Conservation (phyloP, 768 basidiomycete genomes). For the Boletus rubropictus region DNA sequence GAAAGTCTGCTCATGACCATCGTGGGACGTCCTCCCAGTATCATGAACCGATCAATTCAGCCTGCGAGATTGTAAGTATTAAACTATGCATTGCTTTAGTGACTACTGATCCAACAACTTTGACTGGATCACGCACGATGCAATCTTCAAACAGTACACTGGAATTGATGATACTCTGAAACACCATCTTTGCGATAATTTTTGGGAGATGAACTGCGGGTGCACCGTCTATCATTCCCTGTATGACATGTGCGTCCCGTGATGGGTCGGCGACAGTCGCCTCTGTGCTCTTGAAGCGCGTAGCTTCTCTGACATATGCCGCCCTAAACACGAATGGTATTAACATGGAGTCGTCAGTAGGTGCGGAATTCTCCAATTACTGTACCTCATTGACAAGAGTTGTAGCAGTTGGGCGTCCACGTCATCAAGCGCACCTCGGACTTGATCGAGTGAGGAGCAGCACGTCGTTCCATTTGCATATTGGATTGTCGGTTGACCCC, state of each 20-base stretch:
- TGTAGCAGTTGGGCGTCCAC: slow-evolving; percentile 18
- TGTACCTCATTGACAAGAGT: slow-evolving; percentile 17
- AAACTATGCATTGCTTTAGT: slow-evolving; percentile 7
- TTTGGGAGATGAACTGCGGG: slow-evolving; percentile 17
- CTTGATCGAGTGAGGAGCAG: slow-evolving; percentile 21
- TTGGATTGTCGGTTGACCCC: slow-evolving; percentile 19
- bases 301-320: slow-evolving; percentile 23
- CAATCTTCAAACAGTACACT: slow-evolving; percentile 22
- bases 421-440: slow-evolving; percentile 13
- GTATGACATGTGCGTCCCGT: slow-evolving; percentile 17
- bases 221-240: slow-evolving; percentile 17
- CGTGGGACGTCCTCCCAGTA: neutral
- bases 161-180: slow-evolving; percentile 16
- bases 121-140: slow-evolving; percentile 10
- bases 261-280: slow-evolving; percentile 8
- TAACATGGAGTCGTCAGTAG: neutral
- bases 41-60: neutral
- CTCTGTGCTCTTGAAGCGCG: slow-evolving; percentile 22
- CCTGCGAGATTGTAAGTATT: slow-evolving; percentile 1
- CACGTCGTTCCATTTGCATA: slow-evolving; percentile 21
- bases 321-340: slow-evolving; percentile 3
- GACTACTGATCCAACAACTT: neutral
- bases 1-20: neutral
- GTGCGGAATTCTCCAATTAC: no score
- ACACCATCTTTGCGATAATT: slow-evolving; percentile 19